Evolutionary conservation across 805 yeast species (phyloP).

Genomic region (Brettanomyces naardenensis): DNA sequence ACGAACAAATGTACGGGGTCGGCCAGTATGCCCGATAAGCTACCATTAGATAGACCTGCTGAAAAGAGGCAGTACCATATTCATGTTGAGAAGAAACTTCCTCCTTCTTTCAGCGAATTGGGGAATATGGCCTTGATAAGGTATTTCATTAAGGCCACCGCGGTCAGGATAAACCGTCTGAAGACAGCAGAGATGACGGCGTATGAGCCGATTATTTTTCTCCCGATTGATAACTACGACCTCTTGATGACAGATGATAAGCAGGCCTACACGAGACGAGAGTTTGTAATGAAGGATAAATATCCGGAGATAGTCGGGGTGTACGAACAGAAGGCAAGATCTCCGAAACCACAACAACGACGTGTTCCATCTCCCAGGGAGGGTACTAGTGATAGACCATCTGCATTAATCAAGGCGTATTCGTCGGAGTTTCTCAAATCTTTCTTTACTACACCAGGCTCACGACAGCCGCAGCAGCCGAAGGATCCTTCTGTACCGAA

Average conservation of each 20-base stretch:
- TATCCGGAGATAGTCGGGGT: slow-evolving; percentile 38
- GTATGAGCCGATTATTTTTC: slow-evolving; percentile 42
- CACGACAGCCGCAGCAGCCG: neutral
- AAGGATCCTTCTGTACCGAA: neutral
- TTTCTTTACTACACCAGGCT: slow-evolving; percentile 6
- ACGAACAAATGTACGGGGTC: slow-evolving; percentile 28
- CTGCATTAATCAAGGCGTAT: slow-evolving; percentile 6
- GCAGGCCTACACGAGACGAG: slow-evolving; percentile 39
- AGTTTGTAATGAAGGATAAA: slow-evolving; percentile 29
- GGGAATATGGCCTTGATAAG: slow-evolving; percentile 30
- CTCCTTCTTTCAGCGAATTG: slow-evolving; percentile 21
- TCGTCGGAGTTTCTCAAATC: neutral
- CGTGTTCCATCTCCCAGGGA: neutral
- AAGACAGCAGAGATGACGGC: slow-evolving; percentile 33
- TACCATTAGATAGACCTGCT: slow-evolving; percentile 5
- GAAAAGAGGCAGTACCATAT: slow-evolving; percentile 8
- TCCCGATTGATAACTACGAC: slow-evolving; percentile 34
- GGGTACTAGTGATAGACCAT: slow-evolving; percentile 5
- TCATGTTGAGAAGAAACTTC: slow-evolving; percentile 16
- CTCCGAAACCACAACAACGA: slow-evolving; percentile 5
- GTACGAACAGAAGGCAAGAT: slow-evolving; percentile 9
- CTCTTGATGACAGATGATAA: slow-evolving; percentile 27
- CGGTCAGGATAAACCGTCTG: slow-evolving; percentile 42
- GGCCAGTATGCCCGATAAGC: slow-evolving; percentile 9
- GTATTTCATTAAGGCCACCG: slow-evolving; percentile 56